Percentiles rank a stretch among this genome's conserved stretches.
Conservation (phyloP, 2,329 filamentous ascomycete genomes). For the Rutstroemia sp. region DNA sequence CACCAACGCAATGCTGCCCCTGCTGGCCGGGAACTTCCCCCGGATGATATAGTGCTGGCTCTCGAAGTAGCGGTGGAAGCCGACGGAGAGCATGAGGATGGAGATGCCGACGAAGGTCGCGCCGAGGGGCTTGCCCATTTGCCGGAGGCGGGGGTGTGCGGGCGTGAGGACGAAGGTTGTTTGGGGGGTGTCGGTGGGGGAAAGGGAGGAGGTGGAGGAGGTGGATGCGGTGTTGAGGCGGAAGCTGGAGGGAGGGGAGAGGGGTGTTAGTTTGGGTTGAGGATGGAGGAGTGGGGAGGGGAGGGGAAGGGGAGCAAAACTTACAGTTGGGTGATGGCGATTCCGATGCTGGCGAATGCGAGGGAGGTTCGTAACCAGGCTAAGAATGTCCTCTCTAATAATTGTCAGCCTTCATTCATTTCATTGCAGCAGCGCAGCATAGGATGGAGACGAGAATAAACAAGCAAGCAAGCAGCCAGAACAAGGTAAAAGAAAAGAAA, state of each 20-base stretch:
- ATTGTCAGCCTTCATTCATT: background rate
- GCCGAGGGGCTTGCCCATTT: constrained; percentile 66
- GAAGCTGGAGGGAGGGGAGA: constrained; percentile 37
- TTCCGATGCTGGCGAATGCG: constrained; percentile 74
- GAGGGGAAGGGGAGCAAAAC: background rate
- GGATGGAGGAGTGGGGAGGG: background rate
- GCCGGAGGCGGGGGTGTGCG: constrained; percentile 37
- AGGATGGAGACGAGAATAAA: background rate
- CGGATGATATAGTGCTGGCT: constrained; percentile 72
- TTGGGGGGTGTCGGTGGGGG: constrained; percentile 18
- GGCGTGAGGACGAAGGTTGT: constrained; percentile 22
- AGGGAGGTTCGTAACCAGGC: constrained; percentile 80
- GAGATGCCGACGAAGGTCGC: constrained; percentile 70
- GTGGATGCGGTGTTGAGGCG: constrained; percentile 68
- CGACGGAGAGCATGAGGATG: constrained; percentile 67
- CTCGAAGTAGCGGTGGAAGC: constrained; percentile 73
- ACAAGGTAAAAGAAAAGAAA: background rate
- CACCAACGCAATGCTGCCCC: constrained; percentile 67
- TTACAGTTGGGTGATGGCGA: constrained; percentile 69
- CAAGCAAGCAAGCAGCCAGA: no score
- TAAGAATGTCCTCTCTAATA: constrained; percentile 70
- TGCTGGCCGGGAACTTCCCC: constrained; percentile 72
- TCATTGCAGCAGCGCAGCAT: background rate
- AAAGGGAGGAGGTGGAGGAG: constrained; percentile 11
- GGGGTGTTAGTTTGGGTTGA: background rate